Evolutionary conservation across 306 rosid species (phyloP).

Genomic region (Dryas alaskensis): DNA sequence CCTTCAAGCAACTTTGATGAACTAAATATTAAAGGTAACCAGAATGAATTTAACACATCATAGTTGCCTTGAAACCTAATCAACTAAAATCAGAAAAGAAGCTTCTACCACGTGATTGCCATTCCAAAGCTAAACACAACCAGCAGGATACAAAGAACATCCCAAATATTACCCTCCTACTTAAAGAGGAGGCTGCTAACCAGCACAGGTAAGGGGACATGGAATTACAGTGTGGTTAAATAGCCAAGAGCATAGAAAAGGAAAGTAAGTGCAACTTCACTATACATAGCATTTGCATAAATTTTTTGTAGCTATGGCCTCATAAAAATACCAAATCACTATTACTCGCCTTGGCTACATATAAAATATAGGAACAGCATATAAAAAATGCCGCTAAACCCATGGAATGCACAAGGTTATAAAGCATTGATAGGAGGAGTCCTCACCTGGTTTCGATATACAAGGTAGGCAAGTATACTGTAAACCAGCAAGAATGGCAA

Average conservation of each 20-base stretch:
- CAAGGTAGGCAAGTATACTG: conserved; percentile 79
- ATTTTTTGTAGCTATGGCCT: neutral
- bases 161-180: no score
- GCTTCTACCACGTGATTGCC: no score
- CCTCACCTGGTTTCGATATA: conserved; percentile 85
- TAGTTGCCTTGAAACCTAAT: no score
- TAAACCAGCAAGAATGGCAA: conserved; percentile 77
- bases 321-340: neutral
- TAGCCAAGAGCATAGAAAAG: neutral
- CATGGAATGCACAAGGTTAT: neutral
- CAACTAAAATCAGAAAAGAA: no score
- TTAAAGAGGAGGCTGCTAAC: no score
- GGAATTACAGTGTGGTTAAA: no score
- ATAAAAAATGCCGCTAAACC: neutral
- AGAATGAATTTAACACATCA: no score
- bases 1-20: no score
- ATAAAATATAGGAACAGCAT: neutral
- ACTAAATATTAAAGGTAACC: no score
- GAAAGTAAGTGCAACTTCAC: neutral
- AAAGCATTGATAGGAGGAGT: conserved; percentile 7
- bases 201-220: no score
- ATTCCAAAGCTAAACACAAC: no score
- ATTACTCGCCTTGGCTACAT: neutral
- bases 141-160: no score
- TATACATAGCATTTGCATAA: neutral